Base-by-base conservation (phyloP, 768 basidiomycete species). In the Rhizopogon salebrosus region DNA sequence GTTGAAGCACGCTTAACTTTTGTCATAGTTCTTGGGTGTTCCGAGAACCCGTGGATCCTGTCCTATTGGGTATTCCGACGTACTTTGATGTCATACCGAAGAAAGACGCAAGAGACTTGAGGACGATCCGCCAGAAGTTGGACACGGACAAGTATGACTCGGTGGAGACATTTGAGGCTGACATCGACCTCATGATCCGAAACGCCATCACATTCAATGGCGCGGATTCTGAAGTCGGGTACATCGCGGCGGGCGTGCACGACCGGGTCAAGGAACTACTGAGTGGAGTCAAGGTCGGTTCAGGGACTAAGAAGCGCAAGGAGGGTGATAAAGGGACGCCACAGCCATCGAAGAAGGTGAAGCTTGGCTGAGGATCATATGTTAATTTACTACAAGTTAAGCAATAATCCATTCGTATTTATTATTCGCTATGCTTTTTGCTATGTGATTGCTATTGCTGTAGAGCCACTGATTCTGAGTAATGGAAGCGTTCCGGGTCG, bases 191-290 rank as follows among this genome's bases (percentile, higher is more conserved):
- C 39, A 95, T 98, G 93, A 69, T 92, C 54, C 72, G 80, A 54
- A 98, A 98, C 64, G 92, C 95, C 14, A 80, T 89, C 66, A 80
- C 78, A 49, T 98, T 97, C 78, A 98, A 98, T 59, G 89, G 88
- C 0, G 72, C 73, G 2, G 84, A 86, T 41, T 89, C 89, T 3
- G 87, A 90, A 53, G 88, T 92, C n/a, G 91, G 86, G 14, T 63
- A 71, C 39, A 70, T 87, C 36, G 80, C 89, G 7, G 60, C 70
- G n/a, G 61, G 65, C 27, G 62, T 85, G 43, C 73, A 72, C 41
- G 72, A 78, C 48, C 80, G 77, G 57, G 72, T 80, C 59, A 78
- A 71, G 58, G 82, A 85, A 48, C 64, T 87, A 57, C 53, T 84
- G 60, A 70, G 66, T 48, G 82, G 72, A 62, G 60, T 62, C 51